Evolutionary conservation across 2,329 filamentous ascomycete genomes (phyloP).

Genomic region (Aspergillus ruber): DNA sequence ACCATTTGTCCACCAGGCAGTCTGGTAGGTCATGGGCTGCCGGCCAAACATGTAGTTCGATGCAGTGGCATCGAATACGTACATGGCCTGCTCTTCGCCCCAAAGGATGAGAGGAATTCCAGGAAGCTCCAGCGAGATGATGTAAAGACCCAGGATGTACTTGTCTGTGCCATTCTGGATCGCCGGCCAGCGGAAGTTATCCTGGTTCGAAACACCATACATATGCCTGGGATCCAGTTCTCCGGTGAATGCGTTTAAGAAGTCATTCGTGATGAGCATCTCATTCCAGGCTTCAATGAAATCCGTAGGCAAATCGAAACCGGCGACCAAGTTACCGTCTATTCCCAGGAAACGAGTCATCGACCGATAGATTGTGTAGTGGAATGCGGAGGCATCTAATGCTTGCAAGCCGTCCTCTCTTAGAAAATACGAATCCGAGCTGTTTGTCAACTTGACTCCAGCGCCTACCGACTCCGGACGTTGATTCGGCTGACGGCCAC

Average conservation of each 20-base stretch:
- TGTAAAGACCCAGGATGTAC: slow-evolving; percentile 52
- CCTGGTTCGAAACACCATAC: slow-evolving; percentile 60
- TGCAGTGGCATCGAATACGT: slow-evolving; percentile 58
- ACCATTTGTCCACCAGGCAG: slow-evolving; percentile 59
- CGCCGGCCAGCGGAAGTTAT: slow-evolving; percentile 59
- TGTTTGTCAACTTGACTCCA: slow-evolving; percentile 45
- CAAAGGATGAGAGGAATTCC: slow-evolving; percentile 56
- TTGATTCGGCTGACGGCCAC: slow-evolving; percentile 53
- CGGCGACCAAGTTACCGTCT: slow-evolving; percentile 50
- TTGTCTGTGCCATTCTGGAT: slow-evolving; percentile 52
- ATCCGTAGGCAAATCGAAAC: slow-evolving; percentile 49
- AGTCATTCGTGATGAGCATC: slow-evolving; percentile 53
- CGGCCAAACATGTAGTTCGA: slow-evolving; percentile 61
- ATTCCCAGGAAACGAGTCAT: slow-evolving; percentile 56
- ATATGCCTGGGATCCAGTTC: slow-evolving; percentile 59
- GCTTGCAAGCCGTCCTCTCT: slow-evolving; percentile 48
- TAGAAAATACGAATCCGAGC: slow-evolving; percentile 44
- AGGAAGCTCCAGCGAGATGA: slow-evolving; percentile 54
- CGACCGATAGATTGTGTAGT: slow-evolving; percentile 59
- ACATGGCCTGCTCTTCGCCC: slow-evolving; percentile 63
- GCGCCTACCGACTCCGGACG: slow-evolving; percentile 41
- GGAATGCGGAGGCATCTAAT: slow-evolving; percentile 56
- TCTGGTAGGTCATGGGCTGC: slow-evolving; percentile 55
- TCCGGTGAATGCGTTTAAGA: slow-evolving; percentile 55
- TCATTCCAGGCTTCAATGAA: slow-evolving; percentile 52